These are phyloP conservation scores for Musa troglodytarum DNA, from an alignment of 176 grass and related monocot species.

Conservation along the genomic window DNA sequence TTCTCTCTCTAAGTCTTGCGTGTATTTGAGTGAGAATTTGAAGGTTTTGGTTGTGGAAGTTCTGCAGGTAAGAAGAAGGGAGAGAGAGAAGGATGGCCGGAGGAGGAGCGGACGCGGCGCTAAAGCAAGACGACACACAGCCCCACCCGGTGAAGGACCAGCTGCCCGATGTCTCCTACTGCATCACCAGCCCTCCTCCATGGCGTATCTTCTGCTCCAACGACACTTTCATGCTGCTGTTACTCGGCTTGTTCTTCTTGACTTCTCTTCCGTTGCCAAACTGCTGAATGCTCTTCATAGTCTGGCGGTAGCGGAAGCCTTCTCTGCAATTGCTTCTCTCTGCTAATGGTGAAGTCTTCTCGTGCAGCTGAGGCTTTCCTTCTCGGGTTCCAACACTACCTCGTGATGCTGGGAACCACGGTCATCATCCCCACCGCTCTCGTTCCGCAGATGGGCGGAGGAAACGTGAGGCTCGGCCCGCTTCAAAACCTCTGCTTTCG, in stretches of 20 bases:
- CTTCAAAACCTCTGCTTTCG: not conserved
- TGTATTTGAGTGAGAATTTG: no score
- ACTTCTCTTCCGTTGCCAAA: not conserved
- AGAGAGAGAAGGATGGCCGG: not conserved
- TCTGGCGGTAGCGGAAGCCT: not conserved
- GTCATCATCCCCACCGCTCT: conserved; percentile 22
- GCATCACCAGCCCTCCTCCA: conserved; percentile 43
- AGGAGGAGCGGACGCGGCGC: conserved; percentile 18
- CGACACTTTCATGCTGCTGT: no score
- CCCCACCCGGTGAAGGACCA: conserved; percentile 38
- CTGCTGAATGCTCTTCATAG: no score
- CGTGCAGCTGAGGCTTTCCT: conserved; percentile 10
- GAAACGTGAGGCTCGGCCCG: conserved; percentile 6
- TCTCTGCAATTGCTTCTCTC: not conserved
- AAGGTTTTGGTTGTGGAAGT: not conserved
- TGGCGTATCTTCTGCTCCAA: conserved; percentile 21
- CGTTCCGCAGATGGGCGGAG: conserved; percentile 24
- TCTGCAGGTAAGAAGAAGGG: not conserved
- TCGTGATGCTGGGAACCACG: conserved; percentile 21
- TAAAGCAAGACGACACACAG: conserved; percentile 30
- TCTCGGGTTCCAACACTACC: conserved; percentile 19
- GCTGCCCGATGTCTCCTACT: conserved; percentile 35
- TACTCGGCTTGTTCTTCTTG: not conserved
- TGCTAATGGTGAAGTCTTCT: not conserved
- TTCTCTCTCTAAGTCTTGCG: no score